Base-by-base conservation (phyloP, 345 rosid genomes). In the Corchorus olitorius region DNA sequence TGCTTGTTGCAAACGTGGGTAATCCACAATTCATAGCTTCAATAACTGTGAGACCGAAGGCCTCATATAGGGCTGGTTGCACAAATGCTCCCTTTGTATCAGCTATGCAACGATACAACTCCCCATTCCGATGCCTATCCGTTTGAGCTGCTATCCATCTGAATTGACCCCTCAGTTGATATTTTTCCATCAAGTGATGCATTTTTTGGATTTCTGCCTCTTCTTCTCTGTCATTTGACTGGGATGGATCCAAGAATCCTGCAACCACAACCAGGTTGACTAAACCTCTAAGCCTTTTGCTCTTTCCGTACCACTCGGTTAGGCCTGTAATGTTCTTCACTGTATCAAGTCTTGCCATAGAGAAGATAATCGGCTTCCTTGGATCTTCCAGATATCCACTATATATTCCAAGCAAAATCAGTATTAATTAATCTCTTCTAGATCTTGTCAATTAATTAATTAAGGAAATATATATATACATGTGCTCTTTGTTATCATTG, bases 11-110 rank as follows among this genome's bases (percentile, higher is more conserved):
- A 55, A 96, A 96, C 1, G 92, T 93, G 17, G 99, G 97, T 1
- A 96, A 78, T 68, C 99, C 98, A 65, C 98, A 92, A 89, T 90
- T 92, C 97, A 96, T 96, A 10, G 98, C 99, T 84, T 96, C 98
- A 2, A 93, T 93, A 67, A 96, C 98, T 0, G 99, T 96, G 34
- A 96, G 83, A 59, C 98, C 98, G 75, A 96, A 96, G 66, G 98
- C 98, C 82, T 96, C 99, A 74, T 93, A 96, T 10, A 96, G 83
- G 59, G 99, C 99, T 9, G 99, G 98, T 83, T 96, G 98, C 72
- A 91, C 92, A 63, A 92, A 96, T 72, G 93, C 93, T 77, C 99
- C 98, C 69, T 88, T 91, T 19, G 97, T 87, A 75, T 96, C 99
- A 8, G 99, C 98, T 75, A 96, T 87, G 79, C 85, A 92, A 53